phyloP scores from a whole-genome alignment of 2,329 filamentous ascomycete genomes.

The Fusarium pininemorale region DNA sequence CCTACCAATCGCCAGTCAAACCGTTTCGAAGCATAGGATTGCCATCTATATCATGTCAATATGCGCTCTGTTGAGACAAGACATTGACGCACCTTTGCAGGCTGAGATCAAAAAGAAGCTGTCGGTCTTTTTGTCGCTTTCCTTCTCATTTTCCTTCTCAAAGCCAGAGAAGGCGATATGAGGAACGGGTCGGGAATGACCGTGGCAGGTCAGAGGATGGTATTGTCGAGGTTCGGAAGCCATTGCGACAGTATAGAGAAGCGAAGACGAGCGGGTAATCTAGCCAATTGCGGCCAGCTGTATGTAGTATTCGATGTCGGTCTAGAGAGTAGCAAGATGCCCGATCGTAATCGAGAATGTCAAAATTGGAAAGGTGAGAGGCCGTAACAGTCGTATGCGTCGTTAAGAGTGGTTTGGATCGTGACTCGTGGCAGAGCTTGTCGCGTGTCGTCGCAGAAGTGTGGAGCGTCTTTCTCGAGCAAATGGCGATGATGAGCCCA shows the following conservation, averaged over 20 bases:
- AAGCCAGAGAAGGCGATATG: conserved; percentile 90
- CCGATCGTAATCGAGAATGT: background rate
- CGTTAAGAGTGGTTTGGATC: conserved; percentile 37
- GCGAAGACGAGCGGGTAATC: background rate
- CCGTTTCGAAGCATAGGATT: conserved; percentile 99
- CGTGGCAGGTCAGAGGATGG: conserved; percentile 92
- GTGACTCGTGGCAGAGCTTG: conserved; percentile 33
- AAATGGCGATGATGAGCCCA: conserved; percentile 14
- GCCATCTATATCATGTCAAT: conserved; percentile 70
- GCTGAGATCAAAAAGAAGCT: conserved; percentile 93
- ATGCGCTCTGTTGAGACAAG: conserved; percentile 11
- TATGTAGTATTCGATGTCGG: conserved; percentile 7
- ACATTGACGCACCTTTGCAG: conserved; percentile 74
- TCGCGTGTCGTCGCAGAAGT: conserved; percentile 37
- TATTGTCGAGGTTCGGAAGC: conserved; percentile 63
- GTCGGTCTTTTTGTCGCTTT: conserved; percentile 68
- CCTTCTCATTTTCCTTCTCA: conserved; percentile 80
- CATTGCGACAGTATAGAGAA: conserved; percentile 41
- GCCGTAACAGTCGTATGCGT: conserved; percentile 44
- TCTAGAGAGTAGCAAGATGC: background rate
- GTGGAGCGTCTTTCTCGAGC: conserved; percentile 29
- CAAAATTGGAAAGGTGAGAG: conserved; percentile 21
- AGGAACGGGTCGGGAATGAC: conserved; percentile 90
- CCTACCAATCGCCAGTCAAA: conserved; percentile 90
- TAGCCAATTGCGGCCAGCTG: conserved; percentile 1